Conservation (phyloP, 352 stramenopile genomes). For the Phytophthora brassicae region DNA sequence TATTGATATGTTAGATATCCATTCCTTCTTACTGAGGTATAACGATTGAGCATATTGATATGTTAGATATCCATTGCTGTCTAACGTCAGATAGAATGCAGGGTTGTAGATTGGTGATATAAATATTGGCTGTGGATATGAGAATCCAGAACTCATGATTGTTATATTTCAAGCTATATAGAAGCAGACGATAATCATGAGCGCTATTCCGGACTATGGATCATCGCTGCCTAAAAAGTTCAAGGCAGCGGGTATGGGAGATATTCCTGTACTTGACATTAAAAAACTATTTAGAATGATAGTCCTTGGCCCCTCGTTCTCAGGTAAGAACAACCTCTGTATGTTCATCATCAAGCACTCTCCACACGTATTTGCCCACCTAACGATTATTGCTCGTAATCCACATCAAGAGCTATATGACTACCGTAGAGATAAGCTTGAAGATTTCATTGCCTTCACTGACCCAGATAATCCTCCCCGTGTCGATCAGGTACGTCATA, state of each 20-base stretch:
- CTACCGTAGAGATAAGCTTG: neutral
- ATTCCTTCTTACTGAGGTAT: neutral
- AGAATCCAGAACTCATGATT: conserved; percentile 15
- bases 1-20: conserved; percentile 8
- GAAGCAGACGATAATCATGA: conserved; percentile 3
- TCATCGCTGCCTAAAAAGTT: neutral
- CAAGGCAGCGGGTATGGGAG: neutral
- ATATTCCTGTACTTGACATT: neutral
- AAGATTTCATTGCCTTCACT: conserved; percentile 5
- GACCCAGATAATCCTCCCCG: neutral
- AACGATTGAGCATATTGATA: conserved; percentile 2
- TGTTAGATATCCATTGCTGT: conserved; percentile 1
- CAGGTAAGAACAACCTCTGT: conserved; percentile 2
- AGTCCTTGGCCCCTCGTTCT: neutral
- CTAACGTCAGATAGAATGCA: conserved; percentile 11
- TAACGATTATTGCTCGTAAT: conserved; percentile 9
- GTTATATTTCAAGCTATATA: conserved; percentile 12
- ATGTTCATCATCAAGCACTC: conserved; percentile 6
- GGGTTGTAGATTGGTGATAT: conserved; percentile 12
- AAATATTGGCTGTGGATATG: conserved; percentile 8
- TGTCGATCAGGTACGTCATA: neutral
- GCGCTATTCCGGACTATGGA: conserved; percentile 1
- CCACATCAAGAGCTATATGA: conserved; percentile 1
- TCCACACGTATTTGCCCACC: neutral
- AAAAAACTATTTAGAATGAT: conserved; percentile 12